Evolutionary conservation across 306 rosid species (phyloP), one percentile per base, ranked within the genome.

Genomic region (Senna siamea): DNA sequence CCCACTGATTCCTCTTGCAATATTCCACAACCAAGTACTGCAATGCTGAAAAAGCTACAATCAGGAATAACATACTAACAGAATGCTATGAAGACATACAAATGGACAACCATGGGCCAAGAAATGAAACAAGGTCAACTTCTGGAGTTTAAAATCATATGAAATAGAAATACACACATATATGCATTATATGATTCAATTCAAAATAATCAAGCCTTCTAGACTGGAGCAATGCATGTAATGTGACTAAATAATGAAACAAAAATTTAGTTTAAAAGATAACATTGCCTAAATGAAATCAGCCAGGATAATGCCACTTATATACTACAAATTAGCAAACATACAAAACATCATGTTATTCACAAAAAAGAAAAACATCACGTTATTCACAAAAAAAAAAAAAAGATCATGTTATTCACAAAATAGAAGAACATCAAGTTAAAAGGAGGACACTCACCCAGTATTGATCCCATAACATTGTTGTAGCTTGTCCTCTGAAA

Each of bases 1-100:
- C 66, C 97, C 97, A 15, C 73, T 86, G 68, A 87, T 80, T 78
- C 98, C 98, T 82, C 98, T 84, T 9, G 98, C 91, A 86, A 88
- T 88, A 81, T 91, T 91, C 97, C 98, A 93, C 86, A 93, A 83
- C 98, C 98, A 93, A 78, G 93, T 84, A 65, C 98, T 93, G 87
- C 73, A 81, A 63, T 46, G 63, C 84, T 81, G 80, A 59, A 78
- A 83, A 73, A 34, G 74, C 61, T 72, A 20, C 68, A 65, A 80
- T 82, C 59, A 76, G 82, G 73, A 70, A 76, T 56, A 38, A 57
- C 47, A 80, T 70, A 55, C 67, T 15, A 14, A 70, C 72, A 76
- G 8, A 70, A 64, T 71, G 55, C 58, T 69, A 61, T 20, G 62
- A 30, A 22, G 60, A 57, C 51, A 62, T 40, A 70, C 50, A 58